Conservation (phyloP, 306 rosid genomes). For the Quercus agrifolia region DNA sequence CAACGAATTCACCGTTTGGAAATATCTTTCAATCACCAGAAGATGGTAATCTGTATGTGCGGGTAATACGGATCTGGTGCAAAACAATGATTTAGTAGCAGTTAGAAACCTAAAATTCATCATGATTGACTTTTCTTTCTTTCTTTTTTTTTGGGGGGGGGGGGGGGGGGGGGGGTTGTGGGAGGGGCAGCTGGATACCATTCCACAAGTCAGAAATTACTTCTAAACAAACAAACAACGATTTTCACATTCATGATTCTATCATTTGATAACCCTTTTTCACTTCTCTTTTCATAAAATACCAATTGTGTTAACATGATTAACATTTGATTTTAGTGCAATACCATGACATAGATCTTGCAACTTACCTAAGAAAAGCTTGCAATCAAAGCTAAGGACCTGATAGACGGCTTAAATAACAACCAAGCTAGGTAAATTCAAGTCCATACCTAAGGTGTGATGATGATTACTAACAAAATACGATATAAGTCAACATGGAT, state of each 20-base stretch:
- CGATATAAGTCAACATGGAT: too few relatives aligned
- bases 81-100: slow-evolving; percentile 9
- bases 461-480: not conserved
- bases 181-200: not conserved
- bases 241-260: slow-evolving; percentile 1
- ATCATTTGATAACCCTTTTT: not conserved
- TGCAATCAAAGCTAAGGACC: not conserved
- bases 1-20: not conserved
- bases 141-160: not conserved
- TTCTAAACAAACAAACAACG: not conserved
- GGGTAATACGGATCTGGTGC: slow-evolving; percentile 65
- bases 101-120: slow-evolving; percentile 15
- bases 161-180: too few relatives aligned
- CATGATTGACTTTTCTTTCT: too few relatives aligned
- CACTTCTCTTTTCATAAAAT: not conserved
- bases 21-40: slow-evolving; percentile 30
- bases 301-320: not conserved
- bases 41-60: slow-evolving; percentile 43
- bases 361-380: not conserved
- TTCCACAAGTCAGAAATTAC: not conserved
- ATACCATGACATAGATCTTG: not conserved
- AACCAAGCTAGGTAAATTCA: not conserved
- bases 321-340: not conserved
- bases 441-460: not conserved
- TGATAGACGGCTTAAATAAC: not conserved